These are phyloP conservation scores for Ascochyta lentis DNA, from an alignment of 2,329 filamentous ascomycete genomes.

Conservation along the genomic window DNA sequence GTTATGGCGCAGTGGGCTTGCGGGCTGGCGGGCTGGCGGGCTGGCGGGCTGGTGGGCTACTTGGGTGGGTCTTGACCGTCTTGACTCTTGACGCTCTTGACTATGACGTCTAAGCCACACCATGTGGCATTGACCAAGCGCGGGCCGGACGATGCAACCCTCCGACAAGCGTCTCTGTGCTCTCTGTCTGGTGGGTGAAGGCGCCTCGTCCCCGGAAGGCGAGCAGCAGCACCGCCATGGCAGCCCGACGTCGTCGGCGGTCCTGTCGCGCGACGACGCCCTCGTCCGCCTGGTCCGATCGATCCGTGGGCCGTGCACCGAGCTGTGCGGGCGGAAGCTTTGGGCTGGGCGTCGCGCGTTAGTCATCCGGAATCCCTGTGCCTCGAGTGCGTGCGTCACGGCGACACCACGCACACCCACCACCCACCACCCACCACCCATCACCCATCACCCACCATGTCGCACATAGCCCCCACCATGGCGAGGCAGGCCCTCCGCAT, in stretches of 20 bases:
- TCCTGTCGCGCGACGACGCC: background rate
- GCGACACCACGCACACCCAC: too few species aligned
- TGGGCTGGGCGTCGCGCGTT: background rate
- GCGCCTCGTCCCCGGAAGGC: too few species aligned
- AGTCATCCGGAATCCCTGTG: background rate
- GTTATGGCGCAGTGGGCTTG: conserved; percentile 5
- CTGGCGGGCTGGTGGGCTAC: background rate
- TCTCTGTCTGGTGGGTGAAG: background rate
- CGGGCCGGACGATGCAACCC: background rate
- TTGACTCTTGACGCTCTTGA: background rate
- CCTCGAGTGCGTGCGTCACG: too few species aligned
- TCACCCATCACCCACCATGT: conserved; percentile 46
- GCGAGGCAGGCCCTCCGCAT: conserved; percentile 75
- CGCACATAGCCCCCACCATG: conserved; percentile 65
- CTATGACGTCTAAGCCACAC: conserved; percentile 15
- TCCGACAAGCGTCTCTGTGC: background rate
- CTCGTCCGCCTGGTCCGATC: background rate
- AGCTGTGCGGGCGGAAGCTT: background rate
- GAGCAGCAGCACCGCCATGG: too few species aligned
- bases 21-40: background rate
- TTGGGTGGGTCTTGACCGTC: background rate
- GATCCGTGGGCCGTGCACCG: background rate
- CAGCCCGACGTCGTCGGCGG: background rate
- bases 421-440: conserved; percentile 9
- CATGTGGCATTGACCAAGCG: background rate